These are phyloP conservation scores for Trichocladium antarcticum DNA, from an alignment of 495 filamentous ascomycete genomes.

Conservation along the genomic window DNA sequence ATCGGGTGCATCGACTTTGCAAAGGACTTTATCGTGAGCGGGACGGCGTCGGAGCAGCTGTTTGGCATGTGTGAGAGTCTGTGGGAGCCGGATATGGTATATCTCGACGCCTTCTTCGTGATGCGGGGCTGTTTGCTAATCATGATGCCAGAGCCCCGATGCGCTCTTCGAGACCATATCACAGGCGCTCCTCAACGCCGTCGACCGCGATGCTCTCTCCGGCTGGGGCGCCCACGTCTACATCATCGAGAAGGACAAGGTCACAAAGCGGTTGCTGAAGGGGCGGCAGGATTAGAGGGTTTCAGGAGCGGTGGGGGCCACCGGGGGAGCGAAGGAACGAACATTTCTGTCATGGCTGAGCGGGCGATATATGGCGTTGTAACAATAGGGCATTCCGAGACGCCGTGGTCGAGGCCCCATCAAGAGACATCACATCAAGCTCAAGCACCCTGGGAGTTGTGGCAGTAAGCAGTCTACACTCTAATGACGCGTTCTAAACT, in stretches of 20 bases:
- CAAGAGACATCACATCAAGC: neutral
- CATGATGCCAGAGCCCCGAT: slow-evolving; percentile 55
- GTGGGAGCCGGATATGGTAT: slow-evolving; percentile 92
- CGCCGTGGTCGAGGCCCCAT: slow-evolving; percentile 4
- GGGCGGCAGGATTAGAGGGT: slow-evolving; percentile 53
- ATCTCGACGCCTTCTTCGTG: slow-evolving; percentile 19
- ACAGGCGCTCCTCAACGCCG: slow-evolving; percentile 89
- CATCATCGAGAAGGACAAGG: slow-evolving; percentile 99
- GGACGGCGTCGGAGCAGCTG: slow-evolving; percentile 90
- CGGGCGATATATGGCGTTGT: slow-evolving; percentile 7
- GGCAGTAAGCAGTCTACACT: neutral
- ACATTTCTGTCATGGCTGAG: neutral
- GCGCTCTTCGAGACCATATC: slow-evolving; percentile 98
- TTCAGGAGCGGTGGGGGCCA: too few relatives aligned
- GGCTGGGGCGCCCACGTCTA: slow-evolving; percentile 98
- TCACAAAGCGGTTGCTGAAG: slow-evolving; percentile 95
- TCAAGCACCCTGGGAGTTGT: neutral
- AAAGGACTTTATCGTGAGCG: slow-evolving; percentile 97
- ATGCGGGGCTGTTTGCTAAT: neutral
- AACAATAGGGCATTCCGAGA: slow-evolving; percentile 3
- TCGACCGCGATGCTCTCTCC: slow-evolving; percentile 90
- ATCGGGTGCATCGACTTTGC: slow-evolving; percentile 99
- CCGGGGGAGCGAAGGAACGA: neutral
- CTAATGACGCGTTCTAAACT: neutral
- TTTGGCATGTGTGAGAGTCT: slow-evolving; percentile 97